A percentile compares a stretch with the other conserved stretches of the same genome.
Conservation (phyloP, 805 yeast genomes). For the Metschnikowia gelsemii region DNA sequence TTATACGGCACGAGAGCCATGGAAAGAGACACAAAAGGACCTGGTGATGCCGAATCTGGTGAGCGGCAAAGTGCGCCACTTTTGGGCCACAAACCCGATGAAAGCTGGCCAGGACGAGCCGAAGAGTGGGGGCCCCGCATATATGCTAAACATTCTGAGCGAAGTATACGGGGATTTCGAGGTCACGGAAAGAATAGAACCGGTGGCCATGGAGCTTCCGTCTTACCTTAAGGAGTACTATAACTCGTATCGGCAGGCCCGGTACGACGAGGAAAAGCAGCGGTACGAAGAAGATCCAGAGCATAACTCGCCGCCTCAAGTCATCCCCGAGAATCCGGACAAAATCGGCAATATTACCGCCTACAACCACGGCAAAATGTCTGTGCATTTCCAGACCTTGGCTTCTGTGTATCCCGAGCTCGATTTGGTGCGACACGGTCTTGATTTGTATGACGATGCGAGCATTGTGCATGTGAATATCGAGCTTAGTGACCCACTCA, state of each 20-base stretch:
- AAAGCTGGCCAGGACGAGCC: too few species aligned
- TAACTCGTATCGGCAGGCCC: conserved; percentile 25
- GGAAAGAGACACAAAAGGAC: conserved; percentile 48
- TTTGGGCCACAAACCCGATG: conserved; percentile 48
- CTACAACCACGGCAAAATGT: conserved; percentile 26
- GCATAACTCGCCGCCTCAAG: conserved; percentile 22
- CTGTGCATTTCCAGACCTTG: conserved; percentile 23
- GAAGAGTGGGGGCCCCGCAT: too few species aligned
- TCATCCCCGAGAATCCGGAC: conserved; percentile 8
- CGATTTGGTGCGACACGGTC: conserved; percentile 16
- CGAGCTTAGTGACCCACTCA: conserved; percentile 43
- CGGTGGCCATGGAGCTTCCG: conserved; percentile 28
- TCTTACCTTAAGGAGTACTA: conserved; percentile 31
- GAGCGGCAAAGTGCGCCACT: conserved; percentile 43
- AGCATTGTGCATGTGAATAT: conserved; percentile 32
- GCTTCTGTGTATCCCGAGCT: conserved; percentile 27
- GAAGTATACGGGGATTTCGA: conserved; percentile 44
- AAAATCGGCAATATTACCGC: conserved; percentile 32
- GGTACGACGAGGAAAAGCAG: conserved; percentile 27
- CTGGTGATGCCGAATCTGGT: conserved; percentile 62
- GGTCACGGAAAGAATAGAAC: conserved; percentile 19
- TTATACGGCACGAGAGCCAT: conserved; percentile 41
- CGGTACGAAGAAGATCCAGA: conserved; percentile 30
- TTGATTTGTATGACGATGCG: conserved; percentile 30
- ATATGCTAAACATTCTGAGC: conserved; percentile 49